phyloP scores from a whole-genome alignment of 2,329 filamentous ascomycete genomes.

The Cercospora citrullina region DNA sequence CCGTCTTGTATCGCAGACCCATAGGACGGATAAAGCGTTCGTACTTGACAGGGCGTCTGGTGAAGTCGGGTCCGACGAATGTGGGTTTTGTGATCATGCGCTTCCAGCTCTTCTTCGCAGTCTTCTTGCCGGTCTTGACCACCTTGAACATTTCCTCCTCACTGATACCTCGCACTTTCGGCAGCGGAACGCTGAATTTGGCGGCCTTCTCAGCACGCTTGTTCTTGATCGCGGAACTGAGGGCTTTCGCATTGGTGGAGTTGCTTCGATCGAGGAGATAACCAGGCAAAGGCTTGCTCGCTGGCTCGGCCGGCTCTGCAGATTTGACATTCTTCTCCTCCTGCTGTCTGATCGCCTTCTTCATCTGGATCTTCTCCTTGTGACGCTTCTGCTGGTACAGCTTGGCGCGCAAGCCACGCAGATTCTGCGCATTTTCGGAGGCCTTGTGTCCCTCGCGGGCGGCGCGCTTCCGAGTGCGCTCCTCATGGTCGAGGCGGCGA shows the following conservation, averaged over 20 bases:
- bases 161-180: conserved; percentile 88
- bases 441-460: conserved; percentile 88
- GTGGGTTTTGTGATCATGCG: conserved; percentile 70
- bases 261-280: conserved; percentile 88
- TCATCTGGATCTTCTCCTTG: conserved; percentile 98
- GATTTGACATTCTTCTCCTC: conserved; percentile 96
- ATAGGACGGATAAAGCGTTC: conserved; percentile 70
- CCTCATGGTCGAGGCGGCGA: conserved; percentile 73
- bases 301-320: conserved; percentile 72
- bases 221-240: conserved; percentile 88
- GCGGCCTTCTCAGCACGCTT: conserved; percentile 92
- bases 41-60: conserved; percentile 65
- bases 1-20: conserved; percentile 76
- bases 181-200: conserved; percentile 86
- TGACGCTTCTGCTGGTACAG: conserved; percentile 89
- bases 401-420: conserved; percentile 89
- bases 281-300: conserved; percentile 78
- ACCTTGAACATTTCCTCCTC: conserved; percentile 99
- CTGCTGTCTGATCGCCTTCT: conserved; percentile 89
- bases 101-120: conserved; percentile 78
- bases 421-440: conserved; percentile 87
- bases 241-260: conserved; percentile 68
- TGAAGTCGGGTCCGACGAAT: conserved; percentile 91
- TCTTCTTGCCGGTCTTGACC: conserved; percentile 94
- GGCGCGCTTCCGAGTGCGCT: conserved; percentile 79